A percentile compares a stretch with the other conserved stretches of the same genome.
phyloP scores from a whole-genome alignment of 2,329 filamentous ascomycete genomes.

The Beauveria caledonica region DNA sequence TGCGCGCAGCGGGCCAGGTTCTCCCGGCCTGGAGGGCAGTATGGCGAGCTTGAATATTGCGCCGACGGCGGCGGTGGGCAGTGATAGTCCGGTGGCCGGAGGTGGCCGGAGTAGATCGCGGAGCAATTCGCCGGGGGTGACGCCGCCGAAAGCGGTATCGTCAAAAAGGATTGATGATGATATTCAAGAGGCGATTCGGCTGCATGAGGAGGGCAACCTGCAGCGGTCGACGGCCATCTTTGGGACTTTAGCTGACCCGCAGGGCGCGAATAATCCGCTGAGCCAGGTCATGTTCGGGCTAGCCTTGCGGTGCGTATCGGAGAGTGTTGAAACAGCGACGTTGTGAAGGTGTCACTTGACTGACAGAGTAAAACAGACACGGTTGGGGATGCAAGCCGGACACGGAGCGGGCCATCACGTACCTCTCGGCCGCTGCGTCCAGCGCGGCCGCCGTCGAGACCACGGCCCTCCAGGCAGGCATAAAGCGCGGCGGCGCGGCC shows the following conservation, averaged over 20 bases:
- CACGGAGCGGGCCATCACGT: constrained; percentile 65
- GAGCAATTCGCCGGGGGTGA: constrained; percentile 18
- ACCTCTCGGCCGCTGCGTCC: constrained; percentile 79
- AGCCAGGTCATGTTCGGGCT: constrained; percentile 95
- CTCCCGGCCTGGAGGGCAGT: constrained; percentile 20
- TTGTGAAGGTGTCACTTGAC: neutral
- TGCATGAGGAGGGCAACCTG: constrained; percentile 81
- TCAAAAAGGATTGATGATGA: constrained; percentile 53
- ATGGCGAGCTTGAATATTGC: constrained; percentile 1
- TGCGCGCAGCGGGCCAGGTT: constrained; percentile 34
- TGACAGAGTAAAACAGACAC: constrained; percentile 48
- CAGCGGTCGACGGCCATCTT: constrained; percentile 79
- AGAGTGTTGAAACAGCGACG: neutral
- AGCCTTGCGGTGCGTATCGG: constrained; percentile 59
- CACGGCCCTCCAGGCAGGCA: constrained; percentile 73
- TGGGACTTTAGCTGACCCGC: constrained; percentile 70
- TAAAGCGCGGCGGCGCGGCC: constrained; percentile 87
- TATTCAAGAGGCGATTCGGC: constrained; percentile 90
- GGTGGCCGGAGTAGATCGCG: neutral
- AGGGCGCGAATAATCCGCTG: constrained; percentile 81
- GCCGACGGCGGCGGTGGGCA: constrained; percentile 20
- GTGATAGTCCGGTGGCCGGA: constrained; percentile 19
- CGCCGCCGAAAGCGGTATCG: constrained; percentile 27
- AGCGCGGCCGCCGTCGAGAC: constrained; percentile 85
- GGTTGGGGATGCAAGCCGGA: constrained; percentile 83